Evolutionary conservation across 805 yeast species (phyloP), one percentile per base, ranked within the genome.

Genomic region (Candida adriatica): DNA sequence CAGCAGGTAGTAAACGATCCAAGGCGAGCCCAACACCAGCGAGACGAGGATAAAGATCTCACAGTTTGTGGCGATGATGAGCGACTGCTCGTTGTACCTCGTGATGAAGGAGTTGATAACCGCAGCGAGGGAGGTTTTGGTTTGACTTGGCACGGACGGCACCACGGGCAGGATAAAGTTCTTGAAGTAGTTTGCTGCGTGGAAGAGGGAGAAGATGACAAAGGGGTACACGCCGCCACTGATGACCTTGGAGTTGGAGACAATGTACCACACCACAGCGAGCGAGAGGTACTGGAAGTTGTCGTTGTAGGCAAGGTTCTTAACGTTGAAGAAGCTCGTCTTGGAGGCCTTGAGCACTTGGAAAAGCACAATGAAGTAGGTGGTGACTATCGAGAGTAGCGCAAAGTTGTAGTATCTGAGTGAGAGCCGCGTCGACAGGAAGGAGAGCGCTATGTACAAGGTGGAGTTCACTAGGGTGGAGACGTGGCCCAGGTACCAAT

Each of bases 401-500:
- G 75, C 53, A 35, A 53, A 55, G 24, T 59, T 54, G 40, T 67
- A 70, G 39, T 60, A 64, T 20, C 46, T 53, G 18, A 49, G 37
- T 8, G 66, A 58, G 2, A 48, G 31, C 1, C 48, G 39, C 40
- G 51, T 45, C 7, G 58, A 51, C 13, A 70, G 61, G 33, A 73
- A 61, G 6, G 77, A 64, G 21, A 49, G 59, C 22, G 68, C 31
- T 26, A 61, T 53, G 45, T 60, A 62, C 13, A 56, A 41, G 4
- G 56, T 35, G 46, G 68, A 67, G 52, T 58, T 69, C 33, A 53
- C 42, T 3, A 73, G 41, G 2, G 76, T 70, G 19, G 64, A 49
- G 10, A 70, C 61, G 53, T 79, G 84, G 13, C 82, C 79, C 17
- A 75, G 32, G 42, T 70, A 79, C 88, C 88, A 79, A 45, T 74